Base-by-base conservation (phyloP, 2,329 filamentous ascomycete genomes). In the Sporothrix protearum region DNA sequence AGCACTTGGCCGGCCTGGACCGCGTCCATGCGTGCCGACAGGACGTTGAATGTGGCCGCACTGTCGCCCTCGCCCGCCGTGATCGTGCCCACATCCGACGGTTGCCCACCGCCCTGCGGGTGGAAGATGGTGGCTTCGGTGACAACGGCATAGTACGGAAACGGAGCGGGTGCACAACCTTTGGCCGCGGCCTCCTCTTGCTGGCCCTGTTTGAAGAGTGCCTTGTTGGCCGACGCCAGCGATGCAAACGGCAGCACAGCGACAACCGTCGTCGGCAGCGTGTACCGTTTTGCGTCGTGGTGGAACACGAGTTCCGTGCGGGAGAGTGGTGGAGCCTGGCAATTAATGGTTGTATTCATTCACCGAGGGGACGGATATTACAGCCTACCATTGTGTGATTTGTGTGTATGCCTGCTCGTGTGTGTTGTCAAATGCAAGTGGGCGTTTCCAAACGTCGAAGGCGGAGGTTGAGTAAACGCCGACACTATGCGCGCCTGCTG, bases 61-160 rank as follows among this genome's bases (percentile, higher is more conserved):
- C 75, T 75, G 19, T 75, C 70, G 12, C 74, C 53, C 16, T 30
- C 55, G 8, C 76, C 68, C 9, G 75, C 74, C 0, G 79, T 80
- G 73, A 93, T 90, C 53, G 77, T 80, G 25, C 91, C 91, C 12
- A 84, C 82, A 73, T 93, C 91, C 0, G 87, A 89, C 0, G 91
- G 91, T 76, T 93, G 91, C 8, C 91, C 91, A 73, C 91, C 91
- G 25, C 91, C 91, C 78, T 93, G 91, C 0, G 89, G 88, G 73
- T 93, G 89, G 80, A 93, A 93, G 73, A 93, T 89, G n/a, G 91
- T 93, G 63, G 86, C 80, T 1, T 86, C 82, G 0, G 88, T 91
- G 6, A 88, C 83, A 25, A 92, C 78, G n/a, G 88, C 85, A 76
- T 85, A 83, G 75, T 87, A 69, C 30, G 16, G 7, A 2, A 28